These are phyloP conservation scores for Ophiocordyceps australis DNA, from an alignment of 2,329 filamentous ascomycete species.

Conservation along the genomic window DNA sequence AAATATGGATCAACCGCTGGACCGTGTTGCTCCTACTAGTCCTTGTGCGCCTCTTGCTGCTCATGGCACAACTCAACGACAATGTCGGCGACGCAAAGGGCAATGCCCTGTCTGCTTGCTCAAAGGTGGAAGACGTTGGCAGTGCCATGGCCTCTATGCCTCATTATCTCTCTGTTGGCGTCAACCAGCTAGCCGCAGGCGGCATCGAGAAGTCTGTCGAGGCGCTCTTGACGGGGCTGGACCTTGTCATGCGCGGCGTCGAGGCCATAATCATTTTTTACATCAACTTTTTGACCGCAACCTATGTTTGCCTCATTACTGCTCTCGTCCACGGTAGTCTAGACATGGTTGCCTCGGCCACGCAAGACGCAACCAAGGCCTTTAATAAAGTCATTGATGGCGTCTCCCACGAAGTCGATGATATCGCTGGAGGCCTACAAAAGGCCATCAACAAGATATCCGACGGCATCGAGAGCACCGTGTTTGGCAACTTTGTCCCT, in stretches of 20 bases:
- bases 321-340: slow-evolving; percentile 66
- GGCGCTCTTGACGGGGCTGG: slow-evolving; percentile 62
- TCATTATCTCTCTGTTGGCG: slow-evolving; percentile 75
- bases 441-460: slow-evolving; percentile 31
- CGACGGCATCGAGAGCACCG: slow-evolving; percentile 19
- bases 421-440: slow-evolving; percentile 29
- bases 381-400: slow-evolving; percentile 31
- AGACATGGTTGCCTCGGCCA: slow-evolving; percentile 39
- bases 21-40: slow-evolving; percentile 78
- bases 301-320: slow-evolving; percentile 78
- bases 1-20: slow-evolving; percentile 97
- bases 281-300: slow-evolving; percentile 80
- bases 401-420: slow-evolving; percentile 41
- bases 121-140: slow-evolving; percentile 79
- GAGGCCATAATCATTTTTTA: slow-evolving; percentile 81
- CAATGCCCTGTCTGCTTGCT: slow-evolving; percentile 78
- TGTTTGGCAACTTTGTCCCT: slow-evolving; percentile 30
- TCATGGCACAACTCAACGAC: slow-evolving; percentile 52
- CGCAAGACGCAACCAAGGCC: slow-evolving; percentile 30
- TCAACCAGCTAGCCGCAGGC: slow-evolving; percentile 69
- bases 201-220: slow-evolving; percentile 67
- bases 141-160: slow-evolving; percentile 97
- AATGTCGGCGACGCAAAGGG: slow-evolving; percentile 59
- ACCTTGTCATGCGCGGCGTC: slow-evolving; percentile 64
- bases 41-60: slow-evolving; percentile 62